Evolutionary conservation across 805 yeast genomes (phyloP), one percentile per base, ranked within the genome.

Genomic region (Starmerella stellata): DNA sequence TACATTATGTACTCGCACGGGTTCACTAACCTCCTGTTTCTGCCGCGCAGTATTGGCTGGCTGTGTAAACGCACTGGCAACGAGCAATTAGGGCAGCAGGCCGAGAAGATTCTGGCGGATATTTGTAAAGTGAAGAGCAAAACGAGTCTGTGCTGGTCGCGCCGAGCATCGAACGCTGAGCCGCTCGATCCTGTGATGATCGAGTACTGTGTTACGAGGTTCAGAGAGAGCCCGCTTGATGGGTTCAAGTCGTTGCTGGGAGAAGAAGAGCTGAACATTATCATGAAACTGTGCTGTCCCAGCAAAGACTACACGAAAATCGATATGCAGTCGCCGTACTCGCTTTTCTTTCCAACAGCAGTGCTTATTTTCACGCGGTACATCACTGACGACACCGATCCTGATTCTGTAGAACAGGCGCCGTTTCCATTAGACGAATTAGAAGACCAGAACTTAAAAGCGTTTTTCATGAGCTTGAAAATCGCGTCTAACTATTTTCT

Each of bases 391-490:
- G 33, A 27, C 28, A 33, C 19, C 21, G 40, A 20, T 15, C 36
- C 16, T 4, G 21, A 21, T 14, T 3, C 21, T 4, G 18, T 21
- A 4, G 9, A 14, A 4, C 9, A 19, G 13, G 31, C 18, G 2
- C 37, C 38, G 21, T 33, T 33, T 14, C 21, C 38, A 4, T 14
- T 2, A 14, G 36, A 37, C 25, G 20, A 38, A 20, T 14, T 40
- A n/a, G 23, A 16, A 27, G 37, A 66, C 46, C 72, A 69, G 46
- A 5, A 54, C 66, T 4, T 57, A 69, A 2, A 49, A 65, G 27
- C 65, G 70, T 45, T 75, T 69, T 43, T 76, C 75, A 9, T 37
- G 69, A 0, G 56, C 27, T n/a, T 36, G 24, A 36, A 36, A 56
- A 30, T 64, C 74, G 2, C 54, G 73, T 14, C 72, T 65, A 48